phyloP scores from a whole-genome alignment of 2,329 filamentous ascomycete genomes.

The Samsoniella hepiali region DNA sequence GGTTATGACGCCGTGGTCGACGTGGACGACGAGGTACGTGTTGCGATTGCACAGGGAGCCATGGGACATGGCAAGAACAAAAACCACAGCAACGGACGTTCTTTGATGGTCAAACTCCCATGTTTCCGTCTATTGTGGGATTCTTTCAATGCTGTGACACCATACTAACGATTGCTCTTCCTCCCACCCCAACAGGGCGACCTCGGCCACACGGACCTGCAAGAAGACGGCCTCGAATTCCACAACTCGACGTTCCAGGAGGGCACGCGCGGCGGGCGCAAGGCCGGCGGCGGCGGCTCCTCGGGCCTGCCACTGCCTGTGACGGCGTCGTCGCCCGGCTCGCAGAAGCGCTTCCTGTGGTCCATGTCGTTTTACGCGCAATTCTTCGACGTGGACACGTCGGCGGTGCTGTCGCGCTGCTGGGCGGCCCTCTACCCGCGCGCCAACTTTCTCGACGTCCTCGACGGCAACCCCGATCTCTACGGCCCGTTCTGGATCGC shows the following conservation, averaged over 20 bases:
- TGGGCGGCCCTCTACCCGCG: constrained; percentile 85
- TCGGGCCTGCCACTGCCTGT: constrained; percentile 55
- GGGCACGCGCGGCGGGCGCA: constrained; percentile 46
- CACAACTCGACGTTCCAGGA: constrained; percentile 85
- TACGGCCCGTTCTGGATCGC: constrained; percentile 99
- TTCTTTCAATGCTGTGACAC: no score
- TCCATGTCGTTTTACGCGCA: constrained; percentile 89
- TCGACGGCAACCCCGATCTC: constrained; percentile 93
- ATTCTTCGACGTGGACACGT: constrained; percentile 98
- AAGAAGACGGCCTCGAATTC: constrained; percentile 94
- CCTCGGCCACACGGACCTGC: constrained; percentile 94
- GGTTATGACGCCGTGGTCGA: constrained; percentile 98
- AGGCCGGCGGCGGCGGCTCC: constrained; percentile 29
- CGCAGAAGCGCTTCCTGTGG: constrained; percentile 89
- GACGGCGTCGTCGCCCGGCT: constrained; percentile 46
- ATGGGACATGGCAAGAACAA: no score
- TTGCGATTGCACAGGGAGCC: neutral
- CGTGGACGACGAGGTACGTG: constrained; percentile 81
- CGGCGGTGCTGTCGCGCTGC: constrained; percentile 81
- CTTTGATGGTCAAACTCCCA: no score
- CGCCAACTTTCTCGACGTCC: constrained; percentile 91
- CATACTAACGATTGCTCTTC: constrained; percentile 17
- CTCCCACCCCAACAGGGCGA: constrained; percentile 65
- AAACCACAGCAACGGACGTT: no score
- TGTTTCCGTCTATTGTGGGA: no score